These are phyloP conservation scores for Diaporthe helianthi DNA, from an alignment of 2,329 filamentous ascomycete genomes.

Conservation along the genomic window DNA sequence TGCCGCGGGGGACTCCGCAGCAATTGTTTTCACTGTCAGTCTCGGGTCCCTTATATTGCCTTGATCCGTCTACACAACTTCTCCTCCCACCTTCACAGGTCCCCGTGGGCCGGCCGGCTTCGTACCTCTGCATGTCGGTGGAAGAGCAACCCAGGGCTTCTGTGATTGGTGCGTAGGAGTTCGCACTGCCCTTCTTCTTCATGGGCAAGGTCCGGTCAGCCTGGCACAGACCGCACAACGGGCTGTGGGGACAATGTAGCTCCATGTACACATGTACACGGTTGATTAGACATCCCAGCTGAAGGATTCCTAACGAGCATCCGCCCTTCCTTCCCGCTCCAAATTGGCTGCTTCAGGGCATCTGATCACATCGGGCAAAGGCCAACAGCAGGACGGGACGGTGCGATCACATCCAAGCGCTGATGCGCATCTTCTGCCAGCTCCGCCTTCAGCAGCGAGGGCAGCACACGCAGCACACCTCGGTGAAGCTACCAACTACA, in stretches of 20 bases:
- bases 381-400: slow-evolving; percentile 24
- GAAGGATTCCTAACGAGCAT: slow-evolving; percentile 33
- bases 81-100: background rate
- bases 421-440: background rate
- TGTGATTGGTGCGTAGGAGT: slow-evolving; percentile 8
- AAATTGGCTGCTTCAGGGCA: slow-evolving; percentile 25
- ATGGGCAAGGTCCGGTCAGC: background rate
- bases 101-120: background rate
- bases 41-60: background rate
- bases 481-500: slow-evolving; percentile 8
- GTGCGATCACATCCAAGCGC: slow-evolving; percentile 21
- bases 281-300: slow-evolving; percentile 15
- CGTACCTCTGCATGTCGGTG: slow-evolving; percentile 11
- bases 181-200: slow-evolving; percentile 17
- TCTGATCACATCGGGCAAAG: slow-evolving; percentile 19
- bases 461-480: slow-evolving; percentile 1
- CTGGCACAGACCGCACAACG: slow-evolving; percentile 3
- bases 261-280: background rate
- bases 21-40: background rate
- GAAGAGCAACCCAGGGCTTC: background rate
- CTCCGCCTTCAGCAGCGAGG: background rate
- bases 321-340: slow-evolving; percentile 14
- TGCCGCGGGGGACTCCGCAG: slow-evolving; percentile 18
- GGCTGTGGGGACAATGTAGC: background rate
- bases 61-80: slow-evolving; percentile 12